Conservation (phyloP, 257 asterid genomes). For the Eustoma russellianum region DNA sequence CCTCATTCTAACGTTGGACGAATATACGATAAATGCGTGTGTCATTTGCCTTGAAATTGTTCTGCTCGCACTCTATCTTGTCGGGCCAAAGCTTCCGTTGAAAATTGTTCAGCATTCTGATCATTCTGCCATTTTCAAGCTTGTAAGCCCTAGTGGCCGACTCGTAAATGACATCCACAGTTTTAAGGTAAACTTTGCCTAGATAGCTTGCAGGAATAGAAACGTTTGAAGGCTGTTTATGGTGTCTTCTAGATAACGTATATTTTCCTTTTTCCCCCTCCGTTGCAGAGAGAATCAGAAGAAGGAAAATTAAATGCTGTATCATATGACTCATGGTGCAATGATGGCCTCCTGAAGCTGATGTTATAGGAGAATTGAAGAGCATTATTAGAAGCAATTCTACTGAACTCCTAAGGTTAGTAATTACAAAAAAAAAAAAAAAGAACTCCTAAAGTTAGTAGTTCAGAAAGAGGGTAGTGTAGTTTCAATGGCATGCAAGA, state of each 20-base stretch:
- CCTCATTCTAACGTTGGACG: conserved; percentile 48
- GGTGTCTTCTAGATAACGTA: no score
- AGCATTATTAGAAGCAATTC: conserved; percentile 27
- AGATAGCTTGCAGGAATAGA: neutral
- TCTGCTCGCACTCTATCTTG: conserved; percentile 68
- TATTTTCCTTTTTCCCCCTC: neutral
- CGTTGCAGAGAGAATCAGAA: conserved; percentile 64
- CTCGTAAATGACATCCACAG: conserved; percentile 66
- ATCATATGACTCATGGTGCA: conserved; percentile 24
- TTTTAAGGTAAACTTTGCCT: conserved; percentile 47
- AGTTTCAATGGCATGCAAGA: conserved; percentile 70
- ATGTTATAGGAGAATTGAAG: conserved; percentile 36
- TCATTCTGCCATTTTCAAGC: conserved; percentile 39
- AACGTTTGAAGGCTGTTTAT: neutral
- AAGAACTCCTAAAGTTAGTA: no score
- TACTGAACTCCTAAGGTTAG: conserved; percentile 52
- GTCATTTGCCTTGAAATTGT: conserved; percentile 85
- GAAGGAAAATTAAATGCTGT: conserved; percentile 65
- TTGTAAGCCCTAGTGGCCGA: conserved; percentile 73
- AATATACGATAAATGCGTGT: conserved; percentile 59
- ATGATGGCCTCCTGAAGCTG: conserved; percentile 36
- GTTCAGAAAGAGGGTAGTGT: conserved; percentile 24
- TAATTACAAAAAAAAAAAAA: no score
- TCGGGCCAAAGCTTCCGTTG: conserved; percentile 73
- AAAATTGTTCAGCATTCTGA: conserved; percentile 55